phyloP scores from a whole-genome alignment of 1,284 basidiomycete species.

The Pascua sp. region DNA sequence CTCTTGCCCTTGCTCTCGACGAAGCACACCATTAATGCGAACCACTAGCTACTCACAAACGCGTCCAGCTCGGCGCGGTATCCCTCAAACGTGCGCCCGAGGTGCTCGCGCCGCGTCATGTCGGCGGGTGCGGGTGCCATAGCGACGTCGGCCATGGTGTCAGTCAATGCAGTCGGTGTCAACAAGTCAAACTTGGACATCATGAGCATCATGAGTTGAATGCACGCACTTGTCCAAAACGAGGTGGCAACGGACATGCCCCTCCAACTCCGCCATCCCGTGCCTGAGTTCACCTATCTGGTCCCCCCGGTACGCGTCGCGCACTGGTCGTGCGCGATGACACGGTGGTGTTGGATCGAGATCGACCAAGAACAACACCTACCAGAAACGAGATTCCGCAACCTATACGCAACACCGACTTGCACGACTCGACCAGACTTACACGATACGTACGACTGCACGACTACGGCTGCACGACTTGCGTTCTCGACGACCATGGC shows the following conservation, averaged over 20 bases:
- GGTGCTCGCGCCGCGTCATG: constrained; percentile 32
- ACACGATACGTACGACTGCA: constrained; percentile 1
- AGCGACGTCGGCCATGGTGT: constrained; percentile 23
- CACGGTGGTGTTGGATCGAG: no score
- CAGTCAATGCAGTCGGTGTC: neutral
- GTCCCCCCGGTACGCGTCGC: no score
- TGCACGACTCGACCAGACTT: neutral
- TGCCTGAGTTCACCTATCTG: no score
- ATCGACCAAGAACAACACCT: neutral
- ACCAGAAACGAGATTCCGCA: neutral
- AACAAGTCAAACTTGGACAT: no score
- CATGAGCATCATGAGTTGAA: no score
- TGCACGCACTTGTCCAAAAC: no score
- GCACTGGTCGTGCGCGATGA: no score
- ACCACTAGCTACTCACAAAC: constrained; percentile 28
- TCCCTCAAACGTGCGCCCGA: constrained; percentile 39
- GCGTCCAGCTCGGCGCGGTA: constrained; percentile 44
- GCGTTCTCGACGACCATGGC: constrained; percentile 27
- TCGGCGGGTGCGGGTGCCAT: constrained; percentile 16
- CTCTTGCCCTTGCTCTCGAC: neutral
- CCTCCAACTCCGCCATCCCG: no score
- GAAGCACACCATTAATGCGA: no score
- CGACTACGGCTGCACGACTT: neutral
- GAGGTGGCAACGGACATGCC: no score
- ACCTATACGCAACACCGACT: neutral